These are phyloP conservation scores for Naganishia sp. DNA, from an alignment of 1,284 basidiomycete genomes.

Conservation along the genomic window DNA sequence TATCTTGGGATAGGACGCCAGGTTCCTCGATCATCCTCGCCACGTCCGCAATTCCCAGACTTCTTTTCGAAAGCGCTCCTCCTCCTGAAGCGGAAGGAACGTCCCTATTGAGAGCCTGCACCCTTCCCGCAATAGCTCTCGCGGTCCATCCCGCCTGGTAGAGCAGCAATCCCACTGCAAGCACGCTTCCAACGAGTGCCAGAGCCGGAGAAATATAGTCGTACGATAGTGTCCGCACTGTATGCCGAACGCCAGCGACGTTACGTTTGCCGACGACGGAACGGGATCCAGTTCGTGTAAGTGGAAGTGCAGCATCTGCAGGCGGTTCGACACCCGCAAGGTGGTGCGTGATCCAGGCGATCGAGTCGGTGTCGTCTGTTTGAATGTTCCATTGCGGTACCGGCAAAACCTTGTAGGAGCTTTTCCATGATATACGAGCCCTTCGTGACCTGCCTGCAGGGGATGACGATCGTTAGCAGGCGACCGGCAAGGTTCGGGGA, in stretches of 20 bases:
- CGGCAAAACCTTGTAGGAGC: not conserved
- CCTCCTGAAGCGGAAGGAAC: too few relatives aligned
- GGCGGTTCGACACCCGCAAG: not conserved
- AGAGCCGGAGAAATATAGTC: slow-evolving; percentile 4
- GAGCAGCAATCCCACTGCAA: slow-evolving; percentile 4
- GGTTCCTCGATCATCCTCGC: not conserved
- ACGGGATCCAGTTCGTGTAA: too few relatives aligned
- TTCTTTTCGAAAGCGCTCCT: too few relatives aligned
- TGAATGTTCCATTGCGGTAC: slow-evolving; percentile 7
- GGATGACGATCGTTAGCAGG: not conserved
- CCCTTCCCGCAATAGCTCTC: not conserved
- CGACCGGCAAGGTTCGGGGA: not conserved
- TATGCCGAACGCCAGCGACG: too few relatives aligned
- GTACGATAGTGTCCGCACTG: not conserved
- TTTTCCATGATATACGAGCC: not conserved
- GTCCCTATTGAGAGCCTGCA: not conserved
- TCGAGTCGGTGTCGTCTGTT: not conserved
- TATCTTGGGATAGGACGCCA: not conserved
- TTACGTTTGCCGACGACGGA: too few relatives aligned
- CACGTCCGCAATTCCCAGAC: not conserved
- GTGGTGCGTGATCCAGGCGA: not conserved
- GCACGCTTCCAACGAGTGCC: not conserved
- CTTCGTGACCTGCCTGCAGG: not conserved
- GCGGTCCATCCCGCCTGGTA: slow-evolving; percentile 21
- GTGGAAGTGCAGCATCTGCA: not conserved